Percentiles rank a stretch among this genome's conserved stretches.
Conservation (phyloP, 495 filamentous ascomycete genomes). For the Saxophila tyrrhenica region DNA sequence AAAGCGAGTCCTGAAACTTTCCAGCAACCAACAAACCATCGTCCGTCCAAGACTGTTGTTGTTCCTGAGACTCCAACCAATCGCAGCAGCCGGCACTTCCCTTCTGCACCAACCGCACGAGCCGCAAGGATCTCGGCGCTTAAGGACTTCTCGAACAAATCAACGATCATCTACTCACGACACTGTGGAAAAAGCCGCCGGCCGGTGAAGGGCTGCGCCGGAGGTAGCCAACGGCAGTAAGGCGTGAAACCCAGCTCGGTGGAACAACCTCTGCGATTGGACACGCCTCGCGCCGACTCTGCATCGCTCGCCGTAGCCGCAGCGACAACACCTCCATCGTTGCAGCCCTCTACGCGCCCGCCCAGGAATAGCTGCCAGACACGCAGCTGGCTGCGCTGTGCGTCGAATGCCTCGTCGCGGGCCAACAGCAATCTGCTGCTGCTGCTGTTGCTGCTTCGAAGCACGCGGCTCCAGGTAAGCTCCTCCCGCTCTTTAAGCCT, state of each 20-base stretch:
- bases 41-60: background rate
- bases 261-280: background rate
- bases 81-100: background rate
- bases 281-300: background rate
- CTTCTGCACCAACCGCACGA: background rate
- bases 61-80: background rate
- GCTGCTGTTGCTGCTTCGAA: too few species aligned
- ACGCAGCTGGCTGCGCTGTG: constrained; percentile 6
- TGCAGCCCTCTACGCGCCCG: constrained; percentile 9
- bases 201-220: too few species aligned
- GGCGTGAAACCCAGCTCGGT: background rate
- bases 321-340: background rate
- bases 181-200: background rate
- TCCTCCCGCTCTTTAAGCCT: constrained; percentile 7
- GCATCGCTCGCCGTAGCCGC: background rate
- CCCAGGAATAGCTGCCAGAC: constrained; percentile 14
- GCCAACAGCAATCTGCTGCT: constrained; percentile 14
- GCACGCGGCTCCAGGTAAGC: constrained; percentile 14
- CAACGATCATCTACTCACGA: background rate
- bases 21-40: background rate
- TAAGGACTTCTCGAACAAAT: constrained; percentile 1
- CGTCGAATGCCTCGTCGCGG: constrained; percentile 10
- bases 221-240: background rate
- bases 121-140: background rate
- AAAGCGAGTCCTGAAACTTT: background rate